These are phyloP conservation scores for Gillenia trifoliata DNA, from an alignment of 306 rosid genomes.

Conservation along the genomic window DNA sequence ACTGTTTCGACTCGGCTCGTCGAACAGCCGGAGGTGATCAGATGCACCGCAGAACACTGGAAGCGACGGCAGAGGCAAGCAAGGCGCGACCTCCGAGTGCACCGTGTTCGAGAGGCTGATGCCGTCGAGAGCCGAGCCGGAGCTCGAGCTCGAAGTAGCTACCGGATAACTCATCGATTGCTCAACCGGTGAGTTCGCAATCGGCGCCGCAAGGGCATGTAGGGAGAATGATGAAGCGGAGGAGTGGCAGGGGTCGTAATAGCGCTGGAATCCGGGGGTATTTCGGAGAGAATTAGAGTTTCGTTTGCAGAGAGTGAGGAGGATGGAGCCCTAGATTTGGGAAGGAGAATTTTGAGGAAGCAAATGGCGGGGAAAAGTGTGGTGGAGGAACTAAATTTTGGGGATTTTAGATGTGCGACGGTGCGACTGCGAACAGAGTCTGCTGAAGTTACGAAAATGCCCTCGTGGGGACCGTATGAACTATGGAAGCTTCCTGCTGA, in stretches of 20 bases:
- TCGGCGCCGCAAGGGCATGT: conserved; percentile 44
- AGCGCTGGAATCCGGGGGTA: conserved; percentile 29
- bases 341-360: conserved; percentile 32
- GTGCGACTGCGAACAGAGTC: conserved; percentile 12
- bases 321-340: conserved; percentile 56
- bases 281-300: conserved; percentile 45
- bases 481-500: neutral
- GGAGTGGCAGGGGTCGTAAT: conserved; percentile 28
- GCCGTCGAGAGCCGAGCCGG: conserved; percentile 46
- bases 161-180: conserved; percentile 55
- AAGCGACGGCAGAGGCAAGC: conserved; percentile 87
- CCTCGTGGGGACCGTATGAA: conserved; percentile 6
- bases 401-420: conserved; percentile 19
- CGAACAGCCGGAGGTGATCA: conserved; percentile 58
- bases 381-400: conserved; percentile 28
- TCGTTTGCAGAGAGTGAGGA: conserved; percentile 2
- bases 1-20: conserved; percentile 33
- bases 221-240: conserved; percentile 7
- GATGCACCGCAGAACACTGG: conserved; percentile 89
- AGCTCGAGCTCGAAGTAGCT: conserved; percentile 26
- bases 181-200: conserved; percentile 36
- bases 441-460: conserved; percentile 5
- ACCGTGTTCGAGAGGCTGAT: conserved; percentile 64
- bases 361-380: conserved; percentile 89
- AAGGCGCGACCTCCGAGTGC: conserved; percentile 86